Conservation (phyloP, 305 asterid genomes). For the Withania somnifera region DNA sequence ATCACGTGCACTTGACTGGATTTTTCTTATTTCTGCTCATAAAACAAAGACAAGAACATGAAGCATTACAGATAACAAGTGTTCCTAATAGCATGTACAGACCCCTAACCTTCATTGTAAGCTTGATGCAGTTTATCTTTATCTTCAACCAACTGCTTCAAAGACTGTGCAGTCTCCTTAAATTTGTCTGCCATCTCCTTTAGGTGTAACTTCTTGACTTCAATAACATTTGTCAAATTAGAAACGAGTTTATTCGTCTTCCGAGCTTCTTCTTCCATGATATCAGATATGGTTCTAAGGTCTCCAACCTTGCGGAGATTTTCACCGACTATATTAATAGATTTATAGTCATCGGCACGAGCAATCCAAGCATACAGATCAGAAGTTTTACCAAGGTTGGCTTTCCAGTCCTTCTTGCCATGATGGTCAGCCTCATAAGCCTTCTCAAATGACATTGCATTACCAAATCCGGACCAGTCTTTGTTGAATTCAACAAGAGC, state of each 20-base stretch:
- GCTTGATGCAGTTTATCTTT: slow-evolving; percentile 60
- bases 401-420: slow-evolving; percentile 49
- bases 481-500: slow-evolving; percentile 63
- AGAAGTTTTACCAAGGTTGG: slow-evolving; percentile 23
- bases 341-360: slow-evolving; percentile 69
- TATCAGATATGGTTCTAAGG: slow-evolving; percentile 65
- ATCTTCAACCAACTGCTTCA: slow-evolving; percentile 44
- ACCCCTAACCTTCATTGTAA: slow-evolving; percentile 44
- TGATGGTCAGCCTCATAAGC: slow-evolving; percentile 43
- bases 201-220: slow-evolving; percentile 54
- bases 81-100: slow-evolving; percentile 19
- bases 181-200: slow-evolving; percentile 58
- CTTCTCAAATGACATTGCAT: slow-evolving; percentile 60
- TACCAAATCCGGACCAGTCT: slow-evolving; percentile 51
- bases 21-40: slow-evolving; percentile 54
- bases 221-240: slow-evolving; percentile 53
- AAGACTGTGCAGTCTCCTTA: slow-evolving; percentile 58
- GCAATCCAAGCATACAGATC: slow-evolving; percentile 87
- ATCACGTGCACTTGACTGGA: slow-evolving; percentile 55
- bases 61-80: slow-evolving; percentile 4
- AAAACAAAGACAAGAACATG: slow-evolving; percentile 4
- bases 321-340: slow-evolving; percentile 56
- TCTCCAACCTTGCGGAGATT: slow-evolving; percentile 85
- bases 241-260: slow-evolving; percentile 59
- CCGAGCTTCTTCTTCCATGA: slow-evolving; percentile 76